Evolutionary conservation across 73 alveolate species (phyloP), one percentile per base, ranked within the genome.

Genomic region (Diophrys appendiculata): DNA sequence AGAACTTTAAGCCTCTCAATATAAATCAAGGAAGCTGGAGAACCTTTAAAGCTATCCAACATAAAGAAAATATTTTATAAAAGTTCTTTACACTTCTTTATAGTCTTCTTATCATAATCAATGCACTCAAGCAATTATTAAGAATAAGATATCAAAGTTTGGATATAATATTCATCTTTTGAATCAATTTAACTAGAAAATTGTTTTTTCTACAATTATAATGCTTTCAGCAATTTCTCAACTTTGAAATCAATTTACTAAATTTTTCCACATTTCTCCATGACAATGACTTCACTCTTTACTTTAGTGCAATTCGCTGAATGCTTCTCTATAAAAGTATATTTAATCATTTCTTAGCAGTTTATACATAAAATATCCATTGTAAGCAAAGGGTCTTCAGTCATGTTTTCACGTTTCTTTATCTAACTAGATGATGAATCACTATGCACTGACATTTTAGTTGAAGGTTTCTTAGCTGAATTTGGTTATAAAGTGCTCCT

Each of bases 361-460:
- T 67, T 67, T 43, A 67, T 67, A 54, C 75, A 67, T 14, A 67
- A 31, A 24, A 67, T 67, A 54, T 67, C 75, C 26, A 67, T 28
- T 14, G 43, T 5, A 18, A 43, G 60, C 5, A 43, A 18, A 43
- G 60, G 60, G 18, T 43, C 60, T 43, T 43, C 18, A 43, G 60
- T 43, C 28, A 3, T 60, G 13, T 23, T 60, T 60, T 31, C 71
- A 27, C 13, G 2, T 60, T 60, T 31, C 71, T 23, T 60, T 31
- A 23, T 60, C 71, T 23, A 60, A 23, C 2, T 23, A 3, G 33
- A 11, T 23, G 2, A 2, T 23, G 28, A 11, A 60, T 27, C 25
- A 3, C 71, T n/a, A n/a, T n/a, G n/a, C n/a, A n/a, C n/a, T n/a
- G n/a, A n/a, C n/a, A n/a, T n/a, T n/a, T n/a, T n/a, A n/a, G n/a